These are phyloP conservation scores for Crataegus laevigata DNA, from an alignment of 306 rosid genomes.

Conservation along the genomic window DNA sequence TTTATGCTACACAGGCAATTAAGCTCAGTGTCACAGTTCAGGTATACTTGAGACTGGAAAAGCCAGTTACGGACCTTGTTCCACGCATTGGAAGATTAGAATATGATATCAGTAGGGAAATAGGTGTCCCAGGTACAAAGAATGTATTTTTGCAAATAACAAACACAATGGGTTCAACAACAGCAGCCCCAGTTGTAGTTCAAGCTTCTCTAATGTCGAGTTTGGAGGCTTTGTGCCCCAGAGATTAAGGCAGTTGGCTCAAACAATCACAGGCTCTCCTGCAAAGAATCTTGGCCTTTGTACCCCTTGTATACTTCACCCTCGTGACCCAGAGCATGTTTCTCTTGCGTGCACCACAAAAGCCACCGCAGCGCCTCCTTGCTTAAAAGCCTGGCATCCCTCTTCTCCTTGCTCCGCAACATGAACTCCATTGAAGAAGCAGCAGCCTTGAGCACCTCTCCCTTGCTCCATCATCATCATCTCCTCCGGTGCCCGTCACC, in stretches of 20 bases:
- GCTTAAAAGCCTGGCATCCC: no score
- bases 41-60: no score
- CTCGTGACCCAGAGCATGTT: slow-evolving; percentile 34
- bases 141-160: slow-evolving; percentile 64
- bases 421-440: no score
- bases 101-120: no score
- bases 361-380: no score
- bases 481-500: no score
- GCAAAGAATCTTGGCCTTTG: slow-evolving; percentile 70
- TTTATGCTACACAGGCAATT: slow-evolving; percentile 53
- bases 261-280: slow-evolving; percentile 41
- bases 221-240: slow-evolving; percentile 48
- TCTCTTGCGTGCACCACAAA: slow-evolving; percentile 56
- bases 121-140: no score
- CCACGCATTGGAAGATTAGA: no score
- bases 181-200: slow-evolving; percentile 42
- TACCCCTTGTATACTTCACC: slow-evolving; percentile 82
- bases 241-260: slow-evolving; percentile 70
- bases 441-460: no score
- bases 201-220: slow-evolving; percentile 60
- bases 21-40: slow-evolving; percentile 66
- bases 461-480: no score
- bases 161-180: slow-evolving; percentile 63
- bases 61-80: no score
- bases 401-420: no score